Evolutionary conservation across 208 protist genomes (phyloP).

Genomic region (Polymyxa betae): DNA sequence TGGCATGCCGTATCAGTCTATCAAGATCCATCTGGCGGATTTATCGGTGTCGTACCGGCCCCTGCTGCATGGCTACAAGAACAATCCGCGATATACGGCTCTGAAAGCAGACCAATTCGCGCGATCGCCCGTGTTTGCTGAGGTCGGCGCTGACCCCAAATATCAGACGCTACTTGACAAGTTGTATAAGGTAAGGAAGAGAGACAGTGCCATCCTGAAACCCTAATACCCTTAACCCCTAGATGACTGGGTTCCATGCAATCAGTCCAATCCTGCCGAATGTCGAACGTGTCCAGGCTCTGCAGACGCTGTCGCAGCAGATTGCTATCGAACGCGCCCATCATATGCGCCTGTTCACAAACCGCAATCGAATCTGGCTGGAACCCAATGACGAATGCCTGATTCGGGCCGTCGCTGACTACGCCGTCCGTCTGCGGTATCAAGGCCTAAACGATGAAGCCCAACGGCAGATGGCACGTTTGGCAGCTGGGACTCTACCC

Average conservation of each 20-base stretch:
- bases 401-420: neutral
- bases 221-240: neutral
- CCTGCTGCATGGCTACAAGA: neutral
- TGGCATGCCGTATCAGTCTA: neutral
- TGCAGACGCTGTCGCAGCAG: neutral
- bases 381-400: neutral
- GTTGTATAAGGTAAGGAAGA: neutral
- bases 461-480: neutral
- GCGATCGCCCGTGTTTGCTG: neutral
- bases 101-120: neutral
- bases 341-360: neutral
- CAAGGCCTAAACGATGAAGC: neutral
- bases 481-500: neutral
- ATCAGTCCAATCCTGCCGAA: neutral
- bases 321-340: neutral
- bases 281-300: neutral
- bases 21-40: neutral
- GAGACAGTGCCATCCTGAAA: neutral
- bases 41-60: neutral
- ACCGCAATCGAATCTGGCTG: neutral
- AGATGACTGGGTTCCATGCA: neutral
- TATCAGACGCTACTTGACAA: neutral
- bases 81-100: neutral
- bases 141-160: neutral
- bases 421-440: neutral